Evolutionary conservation across 768 basidiomycete genomes (phyloP).

Genomic region (Suillus fuscotomentosus): DNA sequence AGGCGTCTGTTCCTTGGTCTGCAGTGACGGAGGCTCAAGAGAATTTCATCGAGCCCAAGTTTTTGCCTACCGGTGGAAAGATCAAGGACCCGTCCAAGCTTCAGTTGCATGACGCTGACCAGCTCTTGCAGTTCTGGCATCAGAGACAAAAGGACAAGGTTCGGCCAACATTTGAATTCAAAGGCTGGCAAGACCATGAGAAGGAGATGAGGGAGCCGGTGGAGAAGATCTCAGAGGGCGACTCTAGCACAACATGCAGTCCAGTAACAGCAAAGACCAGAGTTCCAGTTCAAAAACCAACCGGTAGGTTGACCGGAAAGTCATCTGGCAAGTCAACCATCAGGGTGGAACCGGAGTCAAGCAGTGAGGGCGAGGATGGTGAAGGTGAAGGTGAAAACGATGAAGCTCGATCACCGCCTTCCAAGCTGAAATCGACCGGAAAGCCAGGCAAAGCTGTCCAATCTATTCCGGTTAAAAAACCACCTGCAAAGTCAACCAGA

Average conservation of each 20-base stretch:
- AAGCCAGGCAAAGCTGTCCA: background rate
- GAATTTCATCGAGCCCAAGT: background rate
- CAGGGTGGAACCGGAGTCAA: too few species aligned
- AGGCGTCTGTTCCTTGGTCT: background rate
- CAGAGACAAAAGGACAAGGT: too few species aligned
- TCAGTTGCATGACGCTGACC: background rate
- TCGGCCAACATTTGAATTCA: too few species aligned
- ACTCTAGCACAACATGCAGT: too few species aligned
- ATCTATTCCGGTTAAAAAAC: too few species aligned
- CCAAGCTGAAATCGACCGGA: background rate
- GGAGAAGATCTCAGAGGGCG: too few species aligned
- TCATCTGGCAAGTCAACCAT: too few species aligned
- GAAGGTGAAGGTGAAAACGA: background rate
- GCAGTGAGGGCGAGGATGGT: too few species aligned
- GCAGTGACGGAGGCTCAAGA: background rate
- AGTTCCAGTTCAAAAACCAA: too few species aligned
- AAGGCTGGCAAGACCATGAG: too few species aligned
- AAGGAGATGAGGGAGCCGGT: too few species aligned
- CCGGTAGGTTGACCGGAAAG: background rate
- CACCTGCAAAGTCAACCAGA: too few species aligned
- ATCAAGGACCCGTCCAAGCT: background rate
- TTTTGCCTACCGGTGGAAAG: background rate
- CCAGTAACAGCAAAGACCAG: background rate
- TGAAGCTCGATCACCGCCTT: background rate
- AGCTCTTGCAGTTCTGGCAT: background rate